phyloP scores from a whole-genome alignment of 306 rosid genomes.

The Glycyrrhiza uralensis region DNA sequence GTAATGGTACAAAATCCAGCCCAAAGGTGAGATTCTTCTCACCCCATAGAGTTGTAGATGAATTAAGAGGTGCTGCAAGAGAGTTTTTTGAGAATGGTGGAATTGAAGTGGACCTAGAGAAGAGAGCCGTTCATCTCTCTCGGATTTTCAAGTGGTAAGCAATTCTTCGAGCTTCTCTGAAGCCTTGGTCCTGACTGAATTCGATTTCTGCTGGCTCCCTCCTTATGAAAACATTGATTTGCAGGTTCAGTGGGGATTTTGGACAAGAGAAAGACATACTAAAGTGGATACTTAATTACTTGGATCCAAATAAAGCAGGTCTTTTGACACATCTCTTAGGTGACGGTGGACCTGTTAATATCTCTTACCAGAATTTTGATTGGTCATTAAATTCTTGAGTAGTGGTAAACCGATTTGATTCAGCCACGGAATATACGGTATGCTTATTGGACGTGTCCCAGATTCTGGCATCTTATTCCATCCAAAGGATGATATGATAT shows the following conservation, averaged over 20 bases:
- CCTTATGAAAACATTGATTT: neutral
- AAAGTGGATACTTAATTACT: conserved; percentile 67
- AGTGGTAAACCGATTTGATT: neutral
- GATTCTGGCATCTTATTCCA: conserved; percentile 16
- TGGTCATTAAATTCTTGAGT: conserved; percentile 70
- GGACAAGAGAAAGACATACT: conserved; percentile 68
- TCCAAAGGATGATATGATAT: neutral
- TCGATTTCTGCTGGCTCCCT: neutral
- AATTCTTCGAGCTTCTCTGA: neutral
- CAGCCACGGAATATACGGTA: conserved; percentile 3
- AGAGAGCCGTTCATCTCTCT: conserved; percentile 67
- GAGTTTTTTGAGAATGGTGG: conserved; percentile 74
- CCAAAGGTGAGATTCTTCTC: conserved; percentile 76
- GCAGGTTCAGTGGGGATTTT: conserved; percentile 84
- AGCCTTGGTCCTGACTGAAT: neutral
- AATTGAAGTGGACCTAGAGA: conserved; percentile 81
- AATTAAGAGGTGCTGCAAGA: conserved; percentile 74
- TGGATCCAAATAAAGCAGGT: conserved; percentile 84
- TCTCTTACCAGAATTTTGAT: conserved; percentile 62
- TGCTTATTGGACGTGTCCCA: conserved; percentile 1
- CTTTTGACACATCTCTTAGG: conserved; percentile 77
- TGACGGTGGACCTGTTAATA: conserved; percentile 64
- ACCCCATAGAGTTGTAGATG: conserved; percentile 66
- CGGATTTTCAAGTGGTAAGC: conserved; percentile 73
- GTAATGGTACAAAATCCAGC: conserved; percentile 82